These are phyloP conservation scores for Colletotrichum sidae DNA, from an alignment of 2,329 filamentous ascomycete genomes.

Conservation along the genomic window DNA sequence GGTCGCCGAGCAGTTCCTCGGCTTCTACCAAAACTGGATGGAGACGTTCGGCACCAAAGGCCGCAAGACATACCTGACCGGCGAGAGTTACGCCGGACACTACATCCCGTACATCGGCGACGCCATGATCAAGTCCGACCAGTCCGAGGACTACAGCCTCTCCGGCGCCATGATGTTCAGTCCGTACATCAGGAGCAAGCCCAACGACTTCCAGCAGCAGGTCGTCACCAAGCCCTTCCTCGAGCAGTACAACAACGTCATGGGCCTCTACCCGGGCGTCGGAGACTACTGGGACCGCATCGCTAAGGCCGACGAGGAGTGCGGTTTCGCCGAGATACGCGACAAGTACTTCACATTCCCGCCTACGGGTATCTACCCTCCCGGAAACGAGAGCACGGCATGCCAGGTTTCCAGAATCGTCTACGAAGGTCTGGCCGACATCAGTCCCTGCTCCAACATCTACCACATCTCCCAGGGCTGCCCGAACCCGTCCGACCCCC, in stretches of 20 bases:
- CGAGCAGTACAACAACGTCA: constrained; percentile 69
- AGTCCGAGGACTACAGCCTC: constrained; percentile 75
- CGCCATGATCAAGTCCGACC: constrained; percentile 75
- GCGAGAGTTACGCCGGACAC: constrained; percentile 77
- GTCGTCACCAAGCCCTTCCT: constrained; percentile 68
- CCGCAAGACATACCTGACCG: constrained; percentile 79
- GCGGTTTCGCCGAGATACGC: constrained; percentile 73
- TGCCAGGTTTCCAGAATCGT: constrained; percentile 70
- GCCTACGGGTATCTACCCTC: constrained; percentile 70
- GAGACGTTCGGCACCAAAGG: constrained; percentile 75
- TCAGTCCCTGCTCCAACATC: constrained; percentile 86
- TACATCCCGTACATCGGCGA: constrained; percentile 80
- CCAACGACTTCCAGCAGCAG: constrained; percentile 55
- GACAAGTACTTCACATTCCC: constrained; percentile 76
- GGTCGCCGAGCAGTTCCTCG: constrained; percentile 76
- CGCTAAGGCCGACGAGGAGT: constrained; percentile 64
- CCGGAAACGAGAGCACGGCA: constrained; percentile 49
- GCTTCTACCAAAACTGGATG: constrained; percentile 84
- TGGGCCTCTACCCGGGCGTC: constrained; percentile 66
- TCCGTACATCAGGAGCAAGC: constrained; percentile 69
- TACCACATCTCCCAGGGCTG: constrained; percentile 81
- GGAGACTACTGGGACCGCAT: constrained; percentile 65
- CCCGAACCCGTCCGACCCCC: constrained; percentile 75
- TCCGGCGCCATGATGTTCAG: constrained; percentile 77
- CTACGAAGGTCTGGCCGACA: constrained; percentile 59